Conservation (phyloP, 2,329 filamentous ascomycete genomes). For the Capronia americana region DNA sequence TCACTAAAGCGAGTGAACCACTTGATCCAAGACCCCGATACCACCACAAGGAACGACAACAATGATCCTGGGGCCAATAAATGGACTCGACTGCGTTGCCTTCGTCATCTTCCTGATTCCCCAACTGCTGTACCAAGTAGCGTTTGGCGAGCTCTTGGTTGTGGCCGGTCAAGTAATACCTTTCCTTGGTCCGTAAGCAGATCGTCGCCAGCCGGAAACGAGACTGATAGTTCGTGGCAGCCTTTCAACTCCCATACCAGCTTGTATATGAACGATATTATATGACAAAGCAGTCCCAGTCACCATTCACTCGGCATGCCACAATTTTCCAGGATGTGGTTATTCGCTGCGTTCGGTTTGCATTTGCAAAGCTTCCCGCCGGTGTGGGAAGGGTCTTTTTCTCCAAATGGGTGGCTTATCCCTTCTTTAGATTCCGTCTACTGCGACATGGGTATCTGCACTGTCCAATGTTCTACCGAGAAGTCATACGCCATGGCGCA, state of each 20-base stretch:
- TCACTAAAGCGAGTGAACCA: no score
- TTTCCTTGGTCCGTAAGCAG: slow-evolving; percentile 66
- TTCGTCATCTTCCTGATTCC: slow-evolving; percentile 75
- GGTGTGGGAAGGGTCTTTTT: slow-evolving; percentile 77
- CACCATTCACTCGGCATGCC: slow-evolving; percentile 72
- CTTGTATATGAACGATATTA: slow-evolving; percentile 67
- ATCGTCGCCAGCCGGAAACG: neutral
- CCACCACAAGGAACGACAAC: neutral
- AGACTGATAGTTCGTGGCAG: slow-evolving; percentile 16
- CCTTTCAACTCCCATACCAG: slow-evolving; percentile 61
- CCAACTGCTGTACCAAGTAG: slow-evolving; percentile 72
- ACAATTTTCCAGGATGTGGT: slow-evolving; percentile 78
- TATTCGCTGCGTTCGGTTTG: slow-evolving; percentile 77
- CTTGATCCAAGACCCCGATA: neutral
- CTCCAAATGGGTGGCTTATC: slow-evolving; percentile 72
- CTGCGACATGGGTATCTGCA: slow-evolving; percentile 71
- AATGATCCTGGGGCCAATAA: slow-evolving; percentile 78
- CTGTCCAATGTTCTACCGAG: slow-evolving; percentile 69
- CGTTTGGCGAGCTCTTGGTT: slow-evolving; percentile 63
- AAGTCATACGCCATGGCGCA: slow-evolving; percentile 60
- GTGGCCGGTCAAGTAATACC: slow-evolving; percentile 67
- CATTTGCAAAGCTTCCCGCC: slow-evolving; percentile 73
- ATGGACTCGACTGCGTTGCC: slow-evolving; percentile 75
- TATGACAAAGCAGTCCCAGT: slow-evolving; percentile 52
- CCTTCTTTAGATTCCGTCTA: slow-evolving; percentile 78